These are phyloP conservation scores for Beta vulgaris DNA, from an alignment of 148 eudicot species.

Conservation along the genomic window DNA sequence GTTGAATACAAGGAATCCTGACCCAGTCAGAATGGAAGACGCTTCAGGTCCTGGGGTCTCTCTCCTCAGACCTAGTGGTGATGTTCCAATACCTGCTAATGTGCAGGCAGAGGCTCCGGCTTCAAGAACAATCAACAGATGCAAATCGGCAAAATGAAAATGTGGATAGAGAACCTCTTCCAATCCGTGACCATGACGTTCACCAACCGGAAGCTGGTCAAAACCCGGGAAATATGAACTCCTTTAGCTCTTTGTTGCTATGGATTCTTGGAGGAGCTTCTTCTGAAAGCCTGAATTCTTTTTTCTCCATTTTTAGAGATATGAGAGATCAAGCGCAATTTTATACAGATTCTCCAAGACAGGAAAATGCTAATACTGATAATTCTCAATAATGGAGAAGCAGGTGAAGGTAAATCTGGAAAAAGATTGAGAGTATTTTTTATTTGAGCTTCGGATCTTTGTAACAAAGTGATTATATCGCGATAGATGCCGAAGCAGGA, in stretches of 20 bases:
- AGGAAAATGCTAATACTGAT: slow-evolving; percentile 39
- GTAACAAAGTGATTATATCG: too few species aligned
- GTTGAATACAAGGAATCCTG: slow-evolving; percentile 62
- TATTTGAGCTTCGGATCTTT: too few species aligned
- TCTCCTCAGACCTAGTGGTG: slow-evolving; percentile 36
- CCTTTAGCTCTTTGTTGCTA: slow-evolving; percentile 79
- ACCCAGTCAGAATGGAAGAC: slow-evolving; percentile 32
- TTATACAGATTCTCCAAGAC: slow-evolving; percentile 48
- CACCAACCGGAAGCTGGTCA: slow-evolving; percentile 59
- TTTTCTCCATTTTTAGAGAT: slow-evolving; percentile 87
- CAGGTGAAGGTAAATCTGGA: slow-evolving; percentile 1
- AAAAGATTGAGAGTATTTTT: background rate
- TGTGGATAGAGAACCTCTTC: slow-evolving; percentile 41
- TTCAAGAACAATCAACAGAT: slow-evolving; percentile 38
- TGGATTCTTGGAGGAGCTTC: slow-evolving; percentile 93
- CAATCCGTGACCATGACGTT: slow-evolving; percentile 44
- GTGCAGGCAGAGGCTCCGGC: slow-evolving; percentile 34
- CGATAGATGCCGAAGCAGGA: background rate
- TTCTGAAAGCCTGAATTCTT: slow-evolving; percentile 84
- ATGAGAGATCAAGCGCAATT: slow-evolving; percentile 78
- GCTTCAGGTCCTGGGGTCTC: slow-evolving; percentile 36
- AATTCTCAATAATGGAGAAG: slow-evolving; percentile 34
- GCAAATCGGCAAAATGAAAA: slow-evolving; percentile 32
- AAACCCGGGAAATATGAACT: slow-evolving; percentile 75
- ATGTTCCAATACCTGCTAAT: slow-evolving; percentile 37